Base-by-base conservation (phyloP, 2,329 filamentous ascomycete genomes). In the Pezicula carpinea region DNA sequence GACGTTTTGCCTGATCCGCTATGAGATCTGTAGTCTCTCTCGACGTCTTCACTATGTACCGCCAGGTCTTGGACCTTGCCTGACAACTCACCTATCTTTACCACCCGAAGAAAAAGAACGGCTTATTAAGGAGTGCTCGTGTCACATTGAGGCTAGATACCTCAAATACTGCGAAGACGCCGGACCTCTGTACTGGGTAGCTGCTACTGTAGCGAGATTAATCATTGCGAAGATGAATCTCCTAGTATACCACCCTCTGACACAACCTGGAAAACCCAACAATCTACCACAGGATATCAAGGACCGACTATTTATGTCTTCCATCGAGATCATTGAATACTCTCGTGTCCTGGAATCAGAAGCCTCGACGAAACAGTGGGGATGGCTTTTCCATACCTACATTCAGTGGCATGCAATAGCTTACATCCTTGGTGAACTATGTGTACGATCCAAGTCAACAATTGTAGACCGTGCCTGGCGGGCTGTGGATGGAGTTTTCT, bases 181-280 rank as follows among this genome's bases (percentile, higher is more conserved):
- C 48, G 68, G 69, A 36, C 57, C 73, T 10, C 64, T 76, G n/a
- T 72, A 71, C 49, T 79, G 75, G 74, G 69, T 75, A 8, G 69
- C 71, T 1, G 69, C 71, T 17, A 76, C 69, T 15, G 56, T 66
- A 11, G 60, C 64, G 4, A 62, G 66, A 6, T 55, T 71, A 4
- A 62, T 69, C 23, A 62, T 66, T 32, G 63, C 66, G 6, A 71
- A 70, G 45, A 64, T 69, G 64, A 61, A 50, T 13, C 50, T 71
- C 6, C 55, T 69, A 7, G 57, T 68, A 14, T 68, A 65, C 43
- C 55, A 66, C 7, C 66, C 66, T n/a, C 48, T 60, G 3, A 56
- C 53, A 4, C 51, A 56, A 36, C 55, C 60, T 35, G 53, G 56
- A n/a, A 56, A 53, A 48, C 51, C 56, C 3, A 56, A 63, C 13